Conservation (phyloP, 2,329 filamentous ascomycete genomes). For the Drechslerella dactyloides region DNA sequence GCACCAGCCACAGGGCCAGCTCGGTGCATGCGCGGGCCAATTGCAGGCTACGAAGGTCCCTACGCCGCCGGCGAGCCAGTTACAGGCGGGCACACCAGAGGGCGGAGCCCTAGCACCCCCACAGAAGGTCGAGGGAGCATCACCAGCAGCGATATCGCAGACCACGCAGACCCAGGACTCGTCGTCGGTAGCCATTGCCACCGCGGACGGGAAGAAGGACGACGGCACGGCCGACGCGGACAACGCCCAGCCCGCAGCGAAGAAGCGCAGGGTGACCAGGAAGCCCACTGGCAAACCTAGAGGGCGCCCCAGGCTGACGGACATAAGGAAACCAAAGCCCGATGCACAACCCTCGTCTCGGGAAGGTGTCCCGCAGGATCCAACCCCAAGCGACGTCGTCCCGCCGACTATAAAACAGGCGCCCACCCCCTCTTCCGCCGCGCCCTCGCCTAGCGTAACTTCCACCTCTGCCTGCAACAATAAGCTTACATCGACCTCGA, state of each 20-base stretch:
- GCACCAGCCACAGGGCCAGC: slow-evolving; percentile 24
- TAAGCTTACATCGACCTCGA: slow-evolving; percentile 25
- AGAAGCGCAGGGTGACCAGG: slow-evolving; percentile 46
- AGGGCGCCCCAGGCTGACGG: slow-evolving; percentile 42
- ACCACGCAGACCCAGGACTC: slow-evolving; percentile 3
- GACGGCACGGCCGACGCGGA: slow-evolving; percentile 25
- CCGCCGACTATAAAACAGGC: slow-evolving; percentile 48
- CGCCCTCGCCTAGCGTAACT: slow-evolving; percentile 44
- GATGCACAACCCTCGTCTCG: slow-evolving; percentile 41
- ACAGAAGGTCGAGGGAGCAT: slow-evolving; percentile 19
- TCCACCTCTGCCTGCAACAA: slow-evolving; percentile 40
- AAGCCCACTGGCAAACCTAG: slow-evolving; percentile 49
- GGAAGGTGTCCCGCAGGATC: slow-evolving; percentile 50
- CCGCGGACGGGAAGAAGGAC: slow-evolving; percentile 25
- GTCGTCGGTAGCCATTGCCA: slow-evolving; percentile 28
- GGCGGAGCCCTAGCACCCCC: slow-evolving; percentile 7
- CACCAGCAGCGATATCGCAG: slow-evolving; percentile 24
- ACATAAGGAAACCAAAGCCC: slow-evolving; percentile 44
- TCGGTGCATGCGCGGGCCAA: slow-evolving; percentile 8
- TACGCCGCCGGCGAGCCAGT: slow-evolving; percentile 12
- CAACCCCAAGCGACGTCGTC: slow-evolving; percentile 28
- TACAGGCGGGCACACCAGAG: slow-evolving; percentile 10
- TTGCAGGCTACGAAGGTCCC: slow-evolving; percentile 20
- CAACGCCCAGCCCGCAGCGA: slow-evolving; percentile 26
- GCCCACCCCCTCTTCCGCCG: slow-evolving; percentile 45